Conservation (phyloP, 2,329 filamentous ascomycete species). For the Alternaria sp. region DNA sequence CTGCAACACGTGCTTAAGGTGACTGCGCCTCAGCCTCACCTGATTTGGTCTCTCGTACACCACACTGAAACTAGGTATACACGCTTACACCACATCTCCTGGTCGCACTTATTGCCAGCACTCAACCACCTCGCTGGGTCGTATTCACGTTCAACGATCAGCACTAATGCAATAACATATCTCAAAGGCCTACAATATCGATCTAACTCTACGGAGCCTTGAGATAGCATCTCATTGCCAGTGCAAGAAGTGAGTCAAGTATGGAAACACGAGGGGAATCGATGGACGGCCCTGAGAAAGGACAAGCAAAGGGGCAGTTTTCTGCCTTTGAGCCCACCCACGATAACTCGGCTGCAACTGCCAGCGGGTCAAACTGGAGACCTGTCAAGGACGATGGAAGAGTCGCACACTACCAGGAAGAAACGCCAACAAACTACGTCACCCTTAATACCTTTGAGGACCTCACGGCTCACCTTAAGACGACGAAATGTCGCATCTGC, state of each 20-base stretch:
- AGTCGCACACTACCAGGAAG: conserved; percentile 6
- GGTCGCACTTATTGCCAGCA: background rate
- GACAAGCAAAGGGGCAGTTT: background rate
- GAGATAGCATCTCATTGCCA: background rate
- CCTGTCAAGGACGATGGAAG: background rate
- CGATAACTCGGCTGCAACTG: background rate
- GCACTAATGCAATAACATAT: background rate
- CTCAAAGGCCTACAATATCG: background rate
- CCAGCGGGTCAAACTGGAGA: background rate
- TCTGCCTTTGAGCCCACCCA: background rate
- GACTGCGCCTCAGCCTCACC: background rate
- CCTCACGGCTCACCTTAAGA: conserved; percentile 21
- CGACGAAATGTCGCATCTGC: conserved; percentile 23
- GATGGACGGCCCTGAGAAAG: background rate
- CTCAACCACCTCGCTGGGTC: background rate
- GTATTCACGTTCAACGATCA: background rate
- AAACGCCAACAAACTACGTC: background rate
- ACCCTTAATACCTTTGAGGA: conserved; percentile 15
- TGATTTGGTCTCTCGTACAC: background rate
- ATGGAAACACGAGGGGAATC: background rate
- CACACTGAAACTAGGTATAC: background rate
- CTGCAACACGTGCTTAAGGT: background rate
- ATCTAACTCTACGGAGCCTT: background rate
- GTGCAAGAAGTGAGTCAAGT: background rate
- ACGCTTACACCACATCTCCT: background rate